Evolutionary conservation across 2,329 filamentous ascomycete genomes (phyloP).

Genomic region (Cladosporium sp.): DNA sequence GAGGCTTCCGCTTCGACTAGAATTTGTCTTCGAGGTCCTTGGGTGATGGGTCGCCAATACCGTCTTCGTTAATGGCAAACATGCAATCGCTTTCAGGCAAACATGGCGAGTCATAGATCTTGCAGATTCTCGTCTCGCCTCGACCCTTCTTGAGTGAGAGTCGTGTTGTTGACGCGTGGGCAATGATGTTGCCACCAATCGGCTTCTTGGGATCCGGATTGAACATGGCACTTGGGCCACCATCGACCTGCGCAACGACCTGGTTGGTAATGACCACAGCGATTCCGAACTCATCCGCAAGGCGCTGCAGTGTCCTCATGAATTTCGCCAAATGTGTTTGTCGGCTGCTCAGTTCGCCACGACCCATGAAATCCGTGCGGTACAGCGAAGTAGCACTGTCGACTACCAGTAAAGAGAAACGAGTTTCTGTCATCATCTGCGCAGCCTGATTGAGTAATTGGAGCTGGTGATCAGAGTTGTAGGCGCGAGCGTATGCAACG

Average conservation of each 20-base stretch:
- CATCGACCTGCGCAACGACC: constrained; percentile 96
- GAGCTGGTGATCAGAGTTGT: constrained; percentile 97
- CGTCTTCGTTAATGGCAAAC: constrained; percentile 95
- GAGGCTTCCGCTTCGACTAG: not conserved
- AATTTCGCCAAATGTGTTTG: constrained; percentile 88
- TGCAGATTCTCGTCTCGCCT: constrained; percentile 92
- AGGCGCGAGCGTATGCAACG: constrained; percentile 93
- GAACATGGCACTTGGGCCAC: constrained; percentile 95
- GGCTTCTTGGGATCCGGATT: constrained; percentile 99
- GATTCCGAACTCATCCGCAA: constrained; percentile 82
- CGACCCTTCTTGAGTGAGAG: constrained; percentile 94
- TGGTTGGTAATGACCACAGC: constrained; percentile 99
- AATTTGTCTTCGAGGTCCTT: constrained; percentile 88
- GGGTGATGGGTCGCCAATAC: constrained; percentile 90
- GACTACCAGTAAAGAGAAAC: constrained; percentile 91
- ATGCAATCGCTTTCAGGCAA: constrained; percentile 93
- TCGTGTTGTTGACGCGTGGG: constrained; percentile 91
- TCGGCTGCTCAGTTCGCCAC: constrained; percentile 89
- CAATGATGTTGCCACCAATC: constrained; percentile 97
- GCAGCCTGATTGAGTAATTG: constrained; percentile 92
- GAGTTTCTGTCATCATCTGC: constrained; percentile 98
- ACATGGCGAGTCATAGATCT: constrained; percentile 98
- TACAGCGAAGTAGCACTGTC: constrained; percentile 95
- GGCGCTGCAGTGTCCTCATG: constrained; percentile 75
- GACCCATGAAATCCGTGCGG: constrained; percentile 92